A percentile compares a stretch with the other conserved stretches of the same genome.
Conservation (phyloP, 2,329 filamentous ascomycete genomes). For the Trichoderma breve region DNA sequence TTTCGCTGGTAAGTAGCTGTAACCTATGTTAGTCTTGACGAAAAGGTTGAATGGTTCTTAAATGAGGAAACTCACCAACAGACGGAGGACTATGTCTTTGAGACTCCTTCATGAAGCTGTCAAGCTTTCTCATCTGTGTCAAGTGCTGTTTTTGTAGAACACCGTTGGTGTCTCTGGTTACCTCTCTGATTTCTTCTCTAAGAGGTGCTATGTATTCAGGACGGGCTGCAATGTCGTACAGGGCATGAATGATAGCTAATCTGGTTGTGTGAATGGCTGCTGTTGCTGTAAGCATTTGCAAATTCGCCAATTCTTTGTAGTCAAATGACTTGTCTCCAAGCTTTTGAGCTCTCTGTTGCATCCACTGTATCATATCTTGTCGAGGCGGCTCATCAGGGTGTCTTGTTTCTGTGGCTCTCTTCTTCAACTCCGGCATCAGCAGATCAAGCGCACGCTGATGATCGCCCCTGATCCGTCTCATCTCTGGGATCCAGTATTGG, state of each 20-base stretch:
- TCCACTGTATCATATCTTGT: neutral
- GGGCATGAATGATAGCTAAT: conserved; percentile 2
- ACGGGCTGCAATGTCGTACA: conserved; percentile 49
- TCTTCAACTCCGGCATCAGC: neutral
- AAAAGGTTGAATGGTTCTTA: neutral
- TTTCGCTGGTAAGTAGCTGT: conserved; percentile 32
- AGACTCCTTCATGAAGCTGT: conserved; percentile 48
- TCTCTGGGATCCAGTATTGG: neutral
- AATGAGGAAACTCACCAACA: neutral
- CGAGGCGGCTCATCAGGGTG: neutral
- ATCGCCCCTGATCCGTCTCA: neutral
- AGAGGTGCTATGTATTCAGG: conserved; percentile 34
- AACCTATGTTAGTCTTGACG: neutral
- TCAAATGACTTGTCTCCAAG: neutral
- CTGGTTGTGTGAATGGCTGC: conserved; percentile 47
- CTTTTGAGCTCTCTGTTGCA: neutral
- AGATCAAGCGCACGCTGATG: neutral
- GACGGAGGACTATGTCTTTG: neutral
- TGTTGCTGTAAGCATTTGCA: conserved; percentile 44
- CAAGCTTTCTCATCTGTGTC: conserved; percentile 41
- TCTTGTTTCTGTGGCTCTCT: neutral
- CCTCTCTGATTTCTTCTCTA: neutral
- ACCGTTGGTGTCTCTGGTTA: neutral
- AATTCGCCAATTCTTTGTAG: conserved; percentile 34
- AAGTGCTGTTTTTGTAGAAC: neutral